Evolutionary conservation across 2,329 filamentous ascomycete genomes (phyloP), one percentile per base, ranked within the genome.

Genomic region (Fusarium torreyae): DNA sequence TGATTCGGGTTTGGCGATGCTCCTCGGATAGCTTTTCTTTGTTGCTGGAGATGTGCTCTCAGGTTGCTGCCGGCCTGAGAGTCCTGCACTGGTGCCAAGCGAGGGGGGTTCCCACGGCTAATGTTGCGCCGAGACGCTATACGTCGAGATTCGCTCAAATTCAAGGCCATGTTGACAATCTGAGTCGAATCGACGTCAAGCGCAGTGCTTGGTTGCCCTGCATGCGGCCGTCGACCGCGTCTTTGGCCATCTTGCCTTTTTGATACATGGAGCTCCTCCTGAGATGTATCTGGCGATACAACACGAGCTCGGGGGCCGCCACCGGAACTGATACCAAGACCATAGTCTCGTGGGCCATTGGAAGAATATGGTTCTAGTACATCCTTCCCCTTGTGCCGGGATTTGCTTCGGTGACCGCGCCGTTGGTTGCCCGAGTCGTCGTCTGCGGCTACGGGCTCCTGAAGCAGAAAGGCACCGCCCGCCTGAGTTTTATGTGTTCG

Each of bases 151-250:
- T 98, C 94, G 81, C 92, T 97, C 50, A 98, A 81, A 69, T 91
- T 96, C 72, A 98, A 81, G 2, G 95, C 95, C 87, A 98, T 92
- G 75, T 94, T 94, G 42, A 98, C 94, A 68, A 98, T 97, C 78
- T 97, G 93, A 6, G 91, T 89, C 9, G 94, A 92, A 75, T 98
- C 94, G 63, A 92, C 86, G 73, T 94, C 89, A 20, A 92, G 77
- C 7, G 78, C 72, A 15, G 76, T 52, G 24, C 53, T 62, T 17
- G 66, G 64, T 26, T 72, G 75, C 3, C 64, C 24, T 48, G 63
- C 36, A 5, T 66, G 57, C 40, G 64, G 69, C 53, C 57, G 66
- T 44, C 63, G 63, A 15, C 63, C 63, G 40, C 63, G 62, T 24
- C 67, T 68, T 34, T 54, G 34, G 13, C 55, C 68, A 18, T 53